Percentiles rank a stretch among this genome's conserved stretches.
phyloP scores from a whole-genome alignment of 768 basidiomycete species.

The Crassisporium funariophilum region DNA sequence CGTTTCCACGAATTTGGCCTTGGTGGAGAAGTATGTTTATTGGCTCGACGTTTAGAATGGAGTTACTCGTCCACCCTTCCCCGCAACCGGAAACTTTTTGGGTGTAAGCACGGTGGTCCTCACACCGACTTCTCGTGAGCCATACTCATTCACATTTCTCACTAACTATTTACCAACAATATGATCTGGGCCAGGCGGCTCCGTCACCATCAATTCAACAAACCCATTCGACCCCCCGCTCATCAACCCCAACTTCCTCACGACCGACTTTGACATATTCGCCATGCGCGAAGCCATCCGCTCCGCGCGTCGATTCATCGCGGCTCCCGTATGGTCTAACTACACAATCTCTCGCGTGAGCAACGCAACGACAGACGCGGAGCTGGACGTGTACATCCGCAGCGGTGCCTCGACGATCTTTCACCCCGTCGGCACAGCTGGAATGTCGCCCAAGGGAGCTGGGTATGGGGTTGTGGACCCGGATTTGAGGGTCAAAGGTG shows the following conservation, averaged over 20 bases:
- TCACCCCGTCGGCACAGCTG: conserved; percentile 33
- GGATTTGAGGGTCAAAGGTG: conserved; percentile 34
- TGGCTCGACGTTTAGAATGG: conserved; percentile 5
- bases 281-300: conserved; percentile 27
- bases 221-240: conserved; percentile 44
- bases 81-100: conserved; percentile 25
- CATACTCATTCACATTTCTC: not conserved
- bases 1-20: conserved; percentile 6
- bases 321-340: conserved; percentile 26
- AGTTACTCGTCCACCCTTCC: conserved; percentile 7
- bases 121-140: conserved; percentile 32
- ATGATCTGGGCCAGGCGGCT: conserved; percentile 26
- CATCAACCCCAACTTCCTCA: conserved; percentile 51
- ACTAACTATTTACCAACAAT: not conserved
- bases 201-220: conserved; percentile 37
- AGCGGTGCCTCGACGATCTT: conserved; percentile 18
- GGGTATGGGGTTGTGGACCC: conserved; percentile 34
- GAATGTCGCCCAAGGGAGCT: conserved; percentile 26
- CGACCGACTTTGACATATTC: conserved; percentile 27
- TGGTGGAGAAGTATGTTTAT: not conserved
- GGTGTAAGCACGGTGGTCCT: conserved; percentile 17
- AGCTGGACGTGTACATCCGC: conserved; percentile 26
- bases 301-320: conserved; percentile 21
- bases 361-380: conserved; percentile 25
- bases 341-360: conserved; percentile 24